Evolutionary conservation across 352 stramenopile species (phyloP), one percentile per base, ranked within the genome.

Genomic region (Globisporangium okanoganense): DNA sequence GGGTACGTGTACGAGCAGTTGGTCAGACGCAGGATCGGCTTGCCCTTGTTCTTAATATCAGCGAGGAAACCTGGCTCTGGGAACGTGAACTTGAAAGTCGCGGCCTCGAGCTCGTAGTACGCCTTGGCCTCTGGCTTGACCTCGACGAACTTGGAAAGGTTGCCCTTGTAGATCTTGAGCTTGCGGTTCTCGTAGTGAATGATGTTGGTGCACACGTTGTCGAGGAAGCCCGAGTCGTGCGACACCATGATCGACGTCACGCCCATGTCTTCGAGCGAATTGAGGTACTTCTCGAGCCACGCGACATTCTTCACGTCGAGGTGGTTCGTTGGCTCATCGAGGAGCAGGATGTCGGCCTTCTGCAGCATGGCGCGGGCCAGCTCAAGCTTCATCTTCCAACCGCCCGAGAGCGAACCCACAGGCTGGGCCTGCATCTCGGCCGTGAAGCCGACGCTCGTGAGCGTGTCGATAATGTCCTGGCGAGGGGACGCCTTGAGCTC

Each of bases 191-290:
- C 93, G 83, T 99, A 98, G 79, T 99, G 92, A 60, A 99, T 97
- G 27, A 98, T 98, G 82, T 99, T 97, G 2, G 97, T 99, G 68
- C 88, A 98, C 13, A 99, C 94, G 67, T 96, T 97, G 83, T 99
- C 98, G 20, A 99, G 75, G 80, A 99, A 99, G 14, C 88, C 87
- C 24, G 96, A 92, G 81, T 99, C 97, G 80, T 99, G 96, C 69
- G 88, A 98, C 50, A 99, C 95, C 49, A 99, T 93, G 47, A 98
- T 84, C 33, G 88, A 85, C 13, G 96, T 99, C 61, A 95, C 78
- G 62, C 97, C 93, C 53, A 53, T 14, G 25, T 65, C 59, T 25
- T 75, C 69, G 59, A 96, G 83, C 47, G 69, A 81, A 63, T 77
- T 87, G 58, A 98, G 71, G 81, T 97, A 97, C 60, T 97, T 87